Evolutionary conservation across 2,329 filamentous ascomycete genomes (phyloP).

Genomic region (Pseudogymnoascus sp.): DNA sequence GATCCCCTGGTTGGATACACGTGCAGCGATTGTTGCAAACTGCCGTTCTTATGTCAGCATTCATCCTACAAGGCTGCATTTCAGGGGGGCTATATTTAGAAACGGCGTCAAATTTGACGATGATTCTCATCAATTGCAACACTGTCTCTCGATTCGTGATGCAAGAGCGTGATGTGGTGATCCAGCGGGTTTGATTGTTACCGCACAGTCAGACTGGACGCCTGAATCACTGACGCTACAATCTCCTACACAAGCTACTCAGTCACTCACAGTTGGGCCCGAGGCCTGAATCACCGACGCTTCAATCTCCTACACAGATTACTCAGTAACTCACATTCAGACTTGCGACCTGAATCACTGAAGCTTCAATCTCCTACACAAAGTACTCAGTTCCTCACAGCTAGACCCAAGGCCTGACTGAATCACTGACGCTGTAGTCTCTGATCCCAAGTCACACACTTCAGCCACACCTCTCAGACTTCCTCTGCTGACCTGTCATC

Average conservation of each 20-base stretch:
- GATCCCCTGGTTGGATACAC: constrained; percentile 8
- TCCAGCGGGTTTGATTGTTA: neutral
- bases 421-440: no score
- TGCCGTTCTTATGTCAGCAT: constrained; percentile 8
- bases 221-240: no score
- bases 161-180: neutral
- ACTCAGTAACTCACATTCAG: no score
- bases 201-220: no score
- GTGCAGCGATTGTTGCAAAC: constrained; percentile 1
- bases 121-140: neutral
- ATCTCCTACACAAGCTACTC: no score
- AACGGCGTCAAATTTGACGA: neutral
- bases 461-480: neutral
- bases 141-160: neutral
- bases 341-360: no score
- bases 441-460: neutral
- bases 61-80: constrained; percentile 1
- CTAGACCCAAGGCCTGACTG: no score
- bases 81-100: neutral
- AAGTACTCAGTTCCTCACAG: no score
- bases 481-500: neutral
- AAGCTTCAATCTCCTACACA: no score
- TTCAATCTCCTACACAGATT: no score
- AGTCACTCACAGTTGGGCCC: no score
- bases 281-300: no score